Base-by-base conservation (phyloP, 805 yeast genomes). In the Saturnispora zaruensis region DNA sequence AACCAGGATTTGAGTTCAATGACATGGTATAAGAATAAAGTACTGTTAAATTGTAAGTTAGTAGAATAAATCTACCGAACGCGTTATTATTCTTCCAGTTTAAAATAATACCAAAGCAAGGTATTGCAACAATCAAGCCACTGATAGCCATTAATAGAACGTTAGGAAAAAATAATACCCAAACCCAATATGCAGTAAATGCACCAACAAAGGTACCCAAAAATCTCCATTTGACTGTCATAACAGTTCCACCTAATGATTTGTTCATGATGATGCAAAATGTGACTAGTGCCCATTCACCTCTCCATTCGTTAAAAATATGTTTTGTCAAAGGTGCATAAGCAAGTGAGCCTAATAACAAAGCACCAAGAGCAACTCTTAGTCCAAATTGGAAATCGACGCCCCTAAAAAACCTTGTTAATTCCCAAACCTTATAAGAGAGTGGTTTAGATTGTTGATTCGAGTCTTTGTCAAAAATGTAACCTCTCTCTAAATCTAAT, bases 261-360 rank as follows among this genome's bases (percentile, higher is more conserved):
- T 85, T 85, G 57, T 83, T 84, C 91, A 87, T 86, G 70, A 87
- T 84, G 49, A 87, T 82, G 57, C 87, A 81, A 57, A 79, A 87
- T 0, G 89, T 81, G n/a, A 84, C 85, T 36, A 87, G 66, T 0
- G 88, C 81, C 96, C 96, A 87, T 62, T 87, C 96, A 14, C 84
- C 83, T 55, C 90, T 67, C 88, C 87, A 85, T 40, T 70, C 73
- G 44, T 68, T 73, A 57, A 86, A 87, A 1, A 61, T 53, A 5
- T 70, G 69, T 46, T 81, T 70, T 0, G 88, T 78, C 11, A 62
- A 59, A 2, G 82, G 81, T 25, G 77, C 59, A 57, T 79, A 86
- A 2, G 95, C 95, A 49, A 87, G 79, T 0, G 77, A 56, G 0
- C 89, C 80, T 26, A 87, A 66, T 5, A 76, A 67, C 48, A 83